These are phyloP conservation scores for Puccinia coronata DNA, from an alignment of 1,284 basidiomycete genomes.

Conservation along the genomic window DNA sequence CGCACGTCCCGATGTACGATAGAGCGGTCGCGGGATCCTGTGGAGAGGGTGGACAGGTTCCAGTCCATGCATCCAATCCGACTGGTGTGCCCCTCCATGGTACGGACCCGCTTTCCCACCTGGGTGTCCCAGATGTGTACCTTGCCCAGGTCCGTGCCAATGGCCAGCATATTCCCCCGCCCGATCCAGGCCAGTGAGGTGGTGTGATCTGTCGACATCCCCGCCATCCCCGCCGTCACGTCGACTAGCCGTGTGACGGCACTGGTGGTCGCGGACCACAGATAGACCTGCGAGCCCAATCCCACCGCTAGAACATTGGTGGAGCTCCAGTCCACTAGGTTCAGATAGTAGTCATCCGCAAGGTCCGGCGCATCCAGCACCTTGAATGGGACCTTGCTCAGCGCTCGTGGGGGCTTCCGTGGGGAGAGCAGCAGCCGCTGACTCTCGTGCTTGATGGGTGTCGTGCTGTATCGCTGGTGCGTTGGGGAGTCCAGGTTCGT, in stretches of 20 bases:
- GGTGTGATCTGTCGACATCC: conserved; percentile 14
- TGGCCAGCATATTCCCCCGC: conserved; percentile 83
- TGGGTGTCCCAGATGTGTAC: conserved; percentile 92
- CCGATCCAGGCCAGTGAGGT: conserved; percentile 58
- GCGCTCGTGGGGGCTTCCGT: conserved; percentile 73
- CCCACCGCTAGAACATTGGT: conserved; percentile 94
- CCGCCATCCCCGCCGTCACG: conserved; percentile 71
- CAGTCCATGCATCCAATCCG: conserved; percentile 92
- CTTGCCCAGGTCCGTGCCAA: conserved; percentile 83
- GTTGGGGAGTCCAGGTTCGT: conserved; percentile 63
- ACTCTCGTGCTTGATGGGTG: conserved; percentile 81
- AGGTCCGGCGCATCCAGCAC: conserved; percentile 96
- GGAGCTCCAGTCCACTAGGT: conserved; percentile 94
- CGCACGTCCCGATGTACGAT: conserved; percentile 92
- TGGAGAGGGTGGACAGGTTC: conserved; percentile 84
- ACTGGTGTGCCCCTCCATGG: conserved; percentile 78
- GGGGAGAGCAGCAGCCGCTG: conserved; percentile 82
- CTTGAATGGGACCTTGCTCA: conserved; percentile 94
- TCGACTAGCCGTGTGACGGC: conserved; percentile 90
- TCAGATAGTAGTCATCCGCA: conserved; percentile 96
- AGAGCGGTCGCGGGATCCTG: conserved; percentile 85
- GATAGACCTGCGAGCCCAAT: conserved; percentile 85
- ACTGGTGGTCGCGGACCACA: conserved; percentile 94
- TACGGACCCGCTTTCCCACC: conserved; percentile 68
- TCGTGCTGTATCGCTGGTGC: conserved; percentile 85